Base-by-base conservation (phyloP, 176 grass and related monocot species). In the Hordeum marinum region DNA sequence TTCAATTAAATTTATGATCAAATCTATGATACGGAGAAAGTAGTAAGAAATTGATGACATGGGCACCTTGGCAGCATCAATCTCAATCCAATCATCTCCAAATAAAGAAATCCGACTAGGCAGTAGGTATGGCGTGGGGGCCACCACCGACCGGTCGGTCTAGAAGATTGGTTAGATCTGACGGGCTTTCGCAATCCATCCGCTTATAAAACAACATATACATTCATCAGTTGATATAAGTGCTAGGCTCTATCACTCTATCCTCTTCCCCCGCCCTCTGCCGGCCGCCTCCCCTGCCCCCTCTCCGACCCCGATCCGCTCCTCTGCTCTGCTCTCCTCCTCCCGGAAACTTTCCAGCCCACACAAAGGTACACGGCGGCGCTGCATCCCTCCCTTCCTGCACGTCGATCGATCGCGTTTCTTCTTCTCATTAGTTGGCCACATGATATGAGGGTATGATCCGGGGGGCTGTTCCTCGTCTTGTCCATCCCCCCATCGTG, bases 161-260 rank as follows among this genome's bases (percentile, higher is more conserved):
- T 29, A 20, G 50, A 55, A 57, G 52, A 57, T 57, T 21, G 7
- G 52, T 57, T 57, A 21, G 52, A 57, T 57, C 52, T 6, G 52
- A 57, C 10, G 40, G 40, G 40, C 40, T 41, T 10, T 41, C 9
- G 40, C 40, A 36, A 1, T 36, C 35, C 35, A 36, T 34, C 32
- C 32, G 7, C 35, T 36, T 36, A 36, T 52, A 52, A 52, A 32
- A 34, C 32, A 4, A 52, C 15, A 52, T 50, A 7, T 50, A 32
- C 4, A 34, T 34, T 34, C 32, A 34, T 52, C 1, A 52, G 31
- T 25, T 48, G 42, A 4, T 75, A 77, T 58, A 68, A 85, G 83
- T n/a, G 73, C 9, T 0, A 41, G 32, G 10, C 63, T 77, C 48
- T 78, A 69, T 85, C 74, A 75, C 26, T 85, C 74, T 66, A 66